A percentile compares a stretch with the other conserved stretches of the same genome.
Conservation (phyloP, 2,329 filamentous ascomycete genomes). For the Ilyonectria destructans region DNA sequence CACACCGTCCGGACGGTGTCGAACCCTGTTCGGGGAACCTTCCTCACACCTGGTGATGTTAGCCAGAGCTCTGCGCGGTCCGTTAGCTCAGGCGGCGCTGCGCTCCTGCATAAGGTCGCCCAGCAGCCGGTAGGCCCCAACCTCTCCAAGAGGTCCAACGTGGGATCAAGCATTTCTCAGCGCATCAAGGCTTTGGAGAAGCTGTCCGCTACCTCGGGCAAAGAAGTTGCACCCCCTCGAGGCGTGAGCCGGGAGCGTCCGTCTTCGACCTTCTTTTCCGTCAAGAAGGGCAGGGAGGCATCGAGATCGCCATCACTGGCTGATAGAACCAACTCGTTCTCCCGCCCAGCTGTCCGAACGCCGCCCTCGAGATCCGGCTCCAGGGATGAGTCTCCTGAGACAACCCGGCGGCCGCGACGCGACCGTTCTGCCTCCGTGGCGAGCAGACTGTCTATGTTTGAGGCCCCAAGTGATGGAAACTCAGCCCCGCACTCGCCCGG, state of each 20-base stretch:
- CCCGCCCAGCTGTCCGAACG: slow-evolving; percentile 48
- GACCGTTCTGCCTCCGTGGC: slow-evolving; percentile 70
- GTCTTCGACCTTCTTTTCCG: slow-evolving; percentile 73
- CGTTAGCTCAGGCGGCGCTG: slow-evolving; percentile 71
- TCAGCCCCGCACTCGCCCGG: slow-evolving; percentile 43
- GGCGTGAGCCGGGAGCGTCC: slow-evolving; percentile 57
- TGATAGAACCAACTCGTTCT: slow-evolving; percentile 61
- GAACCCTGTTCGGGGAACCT: slow-evolving; percentile 61
- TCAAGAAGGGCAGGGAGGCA: slow-evolving; percentile 65
- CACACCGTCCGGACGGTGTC: slow-evolving; percentile 66
- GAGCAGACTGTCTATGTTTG: slow-evolving; percentile 71
- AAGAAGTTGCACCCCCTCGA: slow-evolving; percentile 33
- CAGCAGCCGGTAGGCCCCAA: slow-evolving; percentile 67
- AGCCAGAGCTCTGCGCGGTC: slow-evolving; percentile 66
- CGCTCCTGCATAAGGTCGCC: slow-evolving; percentile 69
- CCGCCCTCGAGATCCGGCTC: slow-evolving; percentile 58
- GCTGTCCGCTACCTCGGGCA: slow-evolving; percentile 66
- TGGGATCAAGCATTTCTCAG: slow-evolving; percentile 93
- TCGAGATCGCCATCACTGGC: slow-evolving; percentile 63
- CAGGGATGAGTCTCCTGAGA: slow-evolving; percentile 65
- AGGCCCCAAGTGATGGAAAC: slow-evolving; percentile 52
- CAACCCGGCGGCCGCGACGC: slow-evolving; percentile 54
- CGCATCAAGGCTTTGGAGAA: slow-evolving; percentile 95
- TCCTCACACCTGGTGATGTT: slow-evolving; percentile 64
- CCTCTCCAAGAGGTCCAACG: slow-evolving; percentile 78